Conservation (phyloP, 2,329 filamentous ascomycete genomes). For the Tolypocladium tropicale region DNA sequence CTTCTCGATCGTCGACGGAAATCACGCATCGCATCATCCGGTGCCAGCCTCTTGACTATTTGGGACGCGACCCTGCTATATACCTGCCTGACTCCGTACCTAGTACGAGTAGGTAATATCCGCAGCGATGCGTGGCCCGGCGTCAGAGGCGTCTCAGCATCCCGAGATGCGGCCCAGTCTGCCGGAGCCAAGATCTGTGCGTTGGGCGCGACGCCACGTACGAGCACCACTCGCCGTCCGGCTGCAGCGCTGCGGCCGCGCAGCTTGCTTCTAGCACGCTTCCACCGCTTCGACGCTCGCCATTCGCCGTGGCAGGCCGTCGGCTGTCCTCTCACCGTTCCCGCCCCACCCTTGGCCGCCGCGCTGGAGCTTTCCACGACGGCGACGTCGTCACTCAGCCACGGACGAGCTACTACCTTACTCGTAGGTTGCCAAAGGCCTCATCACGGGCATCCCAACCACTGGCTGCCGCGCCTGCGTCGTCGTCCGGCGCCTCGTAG, state of each 20-base stretch:
- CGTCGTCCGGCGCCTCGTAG: neutral
- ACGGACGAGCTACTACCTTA: neutral
- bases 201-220: neutral
- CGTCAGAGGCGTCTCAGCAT: constrained; percentile 5
- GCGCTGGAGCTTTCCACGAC: neutral
- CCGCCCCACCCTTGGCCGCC: neutral
- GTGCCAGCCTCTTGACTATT: neutral
- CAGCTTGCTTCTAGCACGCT: neutral
- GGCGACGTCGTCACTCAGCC: neutral
- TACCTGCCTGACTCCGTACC: too few species aligned
- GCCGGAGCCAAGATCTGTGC: neutral
- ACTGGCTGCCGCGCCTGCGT: neutral
- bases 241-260: neutral
- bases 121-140: neutral
- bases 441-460: too few species aligned
- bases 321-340: neutral
- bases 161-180: neutral
- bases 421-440: too few species aligned
- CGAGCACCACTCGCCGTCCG: neutral
- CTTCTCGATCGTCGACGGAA: neutral
- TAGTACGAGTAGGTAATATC: too few species aligned
- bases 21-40: neutral
- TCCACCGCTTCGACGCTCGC: neutral
- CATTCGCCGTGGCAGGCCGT: neutral
- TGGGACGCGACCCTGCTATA: neutral